A percentile compares a stretch with the other conserved stretches of the same genome.
Conservation (phyloP, 768 basidiomycete species). For the Macrocybe gigantea region DNA sequence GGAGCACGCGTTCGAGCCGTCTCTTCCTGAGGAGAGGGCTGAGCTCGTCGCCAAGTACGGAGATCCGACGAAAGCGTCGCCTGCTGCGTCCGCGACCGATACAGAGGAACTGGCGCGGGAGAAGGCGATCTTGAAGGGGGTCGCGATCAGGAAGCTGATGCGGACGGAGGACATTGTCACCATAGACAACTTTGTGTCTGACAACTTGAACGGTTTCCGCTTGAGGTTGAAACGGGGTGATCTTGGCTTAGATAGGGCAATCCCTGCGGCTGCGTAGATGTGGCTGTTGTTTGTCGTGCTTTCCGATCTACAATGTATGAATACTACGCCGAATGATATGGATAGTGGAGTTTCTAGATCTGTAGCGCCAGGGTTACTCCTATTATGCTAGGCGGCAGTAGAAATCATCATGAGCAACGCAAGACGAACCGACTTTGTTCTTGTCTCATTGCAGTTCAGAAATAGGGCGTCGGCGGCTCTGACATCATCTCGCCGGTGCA, state of each 20-base stretch:
- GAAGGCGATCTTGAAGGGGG: constrained; percentile 12
- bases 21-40: constrained; percentile 15
- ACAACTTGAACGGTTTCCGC: constrained; percentile 11
- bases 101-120: constrained; percentile 4
- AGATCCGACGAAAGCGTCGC: constrained; percentile 3
- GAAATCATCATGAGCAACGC: no score
- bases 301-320: constrained; percentile 7
- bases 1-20: constrained; percentile 16
- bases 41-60: constrained; percentile 7
- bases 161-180: constrained; percentile 16
- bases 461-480: no score
- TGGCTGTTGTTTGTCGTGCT: constrained; percentile 7
- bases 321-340: no score
- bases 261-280: neutral
- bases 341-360: no score
- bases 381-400: no score
- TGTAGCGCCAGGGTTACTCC: no score
- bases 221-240: constrained; percentile 12
- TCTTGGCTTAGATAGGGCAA: constrained; percentile 12
- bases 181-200: constrained; percentile 16
- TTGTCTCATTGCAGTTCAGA: no score
- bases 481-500: no score
- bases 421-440: no score
- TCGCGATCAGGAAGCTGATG: constrained; percentile 15
- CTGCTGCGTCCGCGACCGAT: constrained; percentile 3